Evolutionary conservation across 2,329 filamentous ascomycete genomes (phyloP).

Genomic region (Dendryphion nanum): DNA sequence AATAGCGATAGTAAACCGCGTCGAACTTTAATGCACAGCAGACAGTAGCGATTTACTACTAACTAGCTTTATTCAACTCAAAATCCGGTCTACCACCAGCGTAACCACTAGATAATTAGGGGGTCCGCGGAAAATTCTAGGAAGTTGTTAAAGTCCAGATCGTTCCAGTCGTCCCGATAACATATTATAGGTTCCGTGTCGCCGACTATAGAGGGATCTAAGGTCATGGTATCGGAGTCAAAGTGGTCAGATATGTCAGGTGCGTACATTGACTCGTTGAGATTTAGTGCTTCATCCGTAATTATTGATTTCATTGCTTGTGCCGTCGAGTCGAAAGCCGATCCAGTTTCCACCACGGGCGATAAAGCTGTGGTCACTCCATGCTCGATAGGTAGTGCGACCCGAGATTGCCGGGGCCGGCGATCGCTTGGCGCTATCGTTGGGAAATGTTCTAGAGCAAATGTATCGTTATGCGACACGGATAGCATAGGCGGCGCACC

Average conservation of each 20-base stretch:
- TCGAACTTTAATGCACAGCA: too few relatives aligned
- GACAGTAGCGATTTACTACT: too few relatives aligned
- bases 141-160: slow-evolving; percentile 38
- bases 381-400: slow-evolving; percentile 28
- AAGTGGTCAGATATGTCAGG: slow-evolving; percentile 32
- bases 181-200: slow-evolving; percentile 36
- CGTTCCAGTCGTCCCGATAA: slow-evolving; percentile 34
- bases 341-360: slow-evolving; percentile 26
- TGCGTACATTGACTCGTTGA: slow-evolving; percentile 31
- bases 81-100: too few relatives aligned
- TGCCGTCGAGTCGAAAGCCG: slow-evolving; percentile 22
- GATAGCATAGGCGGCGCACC: slow-evolving; percentile 39
- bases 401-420: slow-evolving; percentile 33
- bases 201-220: slow-evolving; percentile 30
- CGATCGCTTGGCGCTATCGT: slow-evolving; percentile 40
- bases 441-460: slow-evolving; percentile 33
- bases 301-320: slow-evolving; percentile 36
- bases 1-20: too few relatives aligned
- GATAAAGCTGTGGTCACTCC: slow-evolving; percentile 27
- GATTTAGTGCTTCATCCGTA: slow-evolving; percentile 37
- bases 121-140: slow-evolving; percentile 34
- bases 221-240: slow-evolving; percentile 31
- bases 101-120: too few relatives aligned
- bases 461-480: slow-evolving; percentile 29
- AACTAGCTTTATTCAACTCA: too few relatives aligned